These are phyloP conservation scores for Mycena leptocephala DNA, from an alignment of 768 basidiomycete genomes.

Conservation along the genomic window DNA sequence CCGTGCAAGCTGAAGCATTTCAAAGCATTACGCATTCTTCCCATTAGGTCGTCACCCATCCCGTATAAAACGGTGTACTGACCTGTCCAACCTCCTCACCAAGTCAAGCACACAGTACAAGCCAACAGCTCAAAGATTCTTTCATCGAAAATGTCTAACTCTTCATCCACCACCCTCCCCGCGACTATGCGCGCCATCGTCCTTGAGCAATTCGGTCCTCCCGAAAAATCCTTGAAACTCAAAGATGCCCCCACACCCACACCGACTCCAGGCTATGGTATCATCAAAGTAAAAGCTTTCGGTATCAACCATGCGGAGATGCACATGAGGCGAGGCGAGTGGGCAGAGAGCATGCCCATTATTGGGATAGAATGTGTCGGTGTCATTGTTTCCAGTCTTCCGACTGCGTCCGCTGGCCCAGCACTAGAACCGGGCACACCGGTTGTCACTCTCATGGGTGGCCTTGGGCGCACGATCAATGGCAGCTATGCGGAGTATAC, in stretches of 20 bases:
- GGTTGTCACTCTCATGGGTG: slow-evolving; percentile 41
- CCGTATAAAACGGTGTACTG: neutral
- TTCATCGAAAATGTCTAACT: neutral
- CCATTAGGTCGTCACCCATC: neutral
- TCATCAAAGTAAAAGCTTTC: slow-evolving; percentile 40
- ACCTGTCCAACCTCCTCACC: neutral
- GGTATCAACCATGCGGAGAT: slow-evolving; percentile 44
- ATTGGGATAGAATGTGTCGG: slow-evolving; percentile 44
- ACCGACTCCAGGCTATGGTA: slow-evolving; percentile 31
- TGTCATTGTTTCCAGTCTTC: slow-evolving; percentile 26
- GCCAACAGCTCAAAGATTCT: neutral
- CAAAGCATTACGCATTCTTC: neutral
- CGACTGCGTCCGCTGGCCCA: neutral
- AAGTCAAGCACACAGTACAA: neutral
- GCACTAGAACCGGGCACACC: slow-evolving; percentile 32
- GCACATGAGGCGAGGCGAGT: slow-evolving; percentile 44
- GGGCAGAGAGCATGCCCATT: slow-evolving; percentile 42
- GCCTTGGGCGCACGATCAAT: slow-evolving; percentile 38
- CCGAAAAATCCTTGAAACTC: slow-evolving; percentile 29
- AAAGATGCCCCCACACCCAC: slow-evolving; percentile 25
- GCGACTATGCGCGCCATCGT: slow-evolving; percentile 41
- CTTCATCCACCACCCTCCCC: slow-evolving; percentile 1
- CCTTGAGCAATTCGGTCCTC: slow-evolving; percentile 33
- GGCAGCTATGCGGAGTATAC: slow-evolving; percentile 39
- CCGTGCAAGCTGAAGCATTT: slow-evolving; percentile 1